A percentile compares a stretch with the other conserved stretches of the same genome.
Evolutionary conservation across 257 asterid species (phyloP).

Genomic region (Ligustrum vulgare): DNA sequence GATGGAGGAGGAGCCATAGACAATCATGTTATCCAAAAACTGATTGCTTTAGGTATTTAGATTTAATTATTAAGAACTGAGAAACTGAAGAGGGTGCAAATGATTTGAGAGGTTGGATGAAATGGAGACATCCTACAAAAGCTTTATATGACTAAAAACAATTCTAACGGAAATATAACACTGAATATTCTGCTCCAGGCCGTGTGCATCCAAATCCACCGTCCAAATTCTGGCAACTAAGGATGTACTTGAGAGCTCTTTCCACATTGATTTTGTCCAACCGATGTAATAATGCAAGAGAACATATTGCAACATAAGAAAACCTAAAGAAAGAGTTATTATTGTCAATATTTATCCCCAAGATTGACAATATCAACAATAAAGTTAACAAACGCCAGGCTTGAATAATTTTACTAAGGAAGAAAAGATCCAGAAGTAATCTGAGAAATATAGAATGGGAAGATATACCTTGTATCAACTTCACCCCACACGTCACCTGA

Average conservation of each 20-base stretch:
- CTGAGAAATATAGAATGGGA: slow-evolving; percentile 8
- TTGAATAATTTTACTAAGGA: neutral
- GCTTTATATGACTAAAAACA: slow-evolving; percentile 2
- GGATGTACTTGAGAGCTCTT: slow-evolving; percentile 73
- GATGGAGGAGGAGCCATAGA: too few relatives aligned
- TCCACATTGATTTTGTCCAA: slow-evolving; percentile 79
- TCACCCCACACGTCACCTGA: slow-evolving; percentile 97
- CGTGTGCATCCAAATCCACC: slow-evolving; percentile 96
- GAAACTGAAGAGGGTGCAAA: too few relatives aligned
- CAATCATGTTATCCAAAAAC: too few relatives aligned
- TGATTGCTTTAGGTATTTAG: too few relatives aligned
- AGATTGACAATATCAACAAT: neutral
- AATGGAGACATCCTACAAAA: too few relatives aligned
- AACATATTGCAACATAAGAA: slow-evolving; percentile 74
- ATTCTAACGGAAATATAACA: slow-evolving; percentile 4
- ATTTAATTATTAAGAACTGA: too few relatives aligned
- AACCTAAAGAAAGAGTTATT: slow-evolving; percentile 47
- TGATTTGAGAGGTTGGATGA: too few relatives aligned
- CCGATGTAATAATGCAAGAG: slow-evolving; percentile 63
- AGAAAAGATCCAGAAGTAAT: neutral
- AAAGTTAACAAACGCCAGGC: neutral
- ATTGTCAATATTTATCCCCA: slow-evolving; percentile 10
- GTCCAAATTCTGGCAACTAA: slow-evolving; percentile 91
- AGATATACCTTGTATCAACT: slow-evolving; percentile 72
- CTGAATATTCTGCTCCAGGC: slow-evolving; percentile 70